These are phyloP conservation scores for Aspergillus calidoustus DNA, from an alignment of 2,329 filamentous ascomycete species.

Conservation along the genomic window DNA sequence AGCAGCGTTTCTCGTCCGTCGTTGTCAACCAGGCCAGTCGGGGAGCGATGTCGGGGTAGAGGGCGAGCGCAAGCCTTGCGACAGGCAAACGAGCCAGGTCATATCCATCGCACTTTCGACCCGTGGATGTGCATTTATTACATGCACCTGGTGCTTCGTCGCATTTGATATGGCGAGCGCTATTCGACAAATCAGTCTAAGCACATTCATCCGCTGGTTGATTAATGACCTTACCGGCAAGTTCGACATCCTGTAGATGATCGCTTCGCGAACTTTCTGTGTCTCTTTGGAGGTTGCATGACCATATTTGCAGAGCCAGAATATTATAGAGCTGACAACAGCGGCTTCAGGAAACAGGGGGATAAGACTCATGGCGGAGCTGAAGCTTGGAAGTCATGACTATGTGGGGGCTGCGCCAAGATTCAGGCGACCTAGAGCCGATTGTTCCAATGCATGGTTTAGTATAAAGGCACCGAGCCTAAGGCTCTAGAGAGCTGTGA, in stretches of 20 bases:
- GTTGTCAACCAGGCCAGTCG: constrained; percentile 11
- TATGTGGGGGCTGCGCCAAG: not conserved
- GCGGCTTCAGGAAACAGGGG: not conserved
- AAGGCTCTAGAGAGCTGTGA: too few species aligned
- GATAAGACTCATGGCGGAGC: not conserved
- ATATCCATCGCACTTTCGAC: constrained; percentile 44
- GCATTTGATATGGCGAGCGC: constrained; percentile 24
- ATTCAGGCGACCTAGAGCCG: not conserved
- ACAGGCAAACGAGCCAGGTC: constrained; percentile 20
- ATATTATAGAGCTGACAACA: not conserved
- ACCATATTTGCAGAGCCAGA: too few species aligned
- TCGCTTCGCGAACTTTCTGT: constrained; percentile 1
- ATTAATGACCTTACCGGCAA: constrained; percentile 1
- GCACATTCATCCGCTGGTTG: not conserved
- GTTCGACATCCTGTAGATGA: constrained; percentile 16
- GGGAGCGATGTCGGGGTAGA: not conserved
- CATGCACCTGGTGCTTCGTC: constrained; percentile 43
- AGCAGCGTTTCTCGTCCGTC: constrained; percentile 24
- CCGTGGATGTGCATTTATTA: constrained; percentile 40
- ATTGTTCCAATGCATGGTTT: too few species aligned
- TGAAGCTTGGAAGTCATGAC: not conserved
- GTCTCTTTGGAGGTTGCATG: not conserved
- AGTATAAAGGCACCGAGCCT: too few species aligned
- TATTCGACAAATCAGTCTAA: not conserved
- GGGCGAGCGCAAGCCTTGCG: not conserved